Evolutionary conservation across 441 rosid genomes (phyloP).

Genomic region (Arabidopsis lyrata): DNA sequence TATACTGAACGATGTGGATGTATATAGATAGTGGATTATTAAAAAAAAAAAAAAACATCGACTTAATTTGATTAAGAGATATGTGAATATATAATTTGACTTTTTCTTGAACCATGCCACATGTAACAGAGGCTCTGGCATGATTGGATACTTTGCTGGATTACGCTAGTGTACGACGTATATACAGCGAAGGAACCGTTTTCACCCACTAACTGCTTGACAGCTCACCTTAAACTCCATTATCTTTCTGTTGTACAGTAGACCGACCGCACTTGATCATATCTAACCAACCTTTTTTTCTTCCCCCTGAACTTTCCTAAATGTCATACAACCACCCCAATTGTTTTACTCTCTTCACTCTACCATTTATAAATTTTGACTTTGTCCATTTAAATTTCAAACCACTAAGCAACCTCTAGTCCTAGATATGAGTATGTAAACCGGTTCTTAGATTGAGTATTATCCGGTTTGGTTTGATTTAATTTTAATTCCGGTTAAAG

Average conservation of each 20-base stretch:
- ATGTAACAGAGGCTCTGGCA: conserved; percentile 42
- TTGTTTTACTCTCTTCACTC: background rate
- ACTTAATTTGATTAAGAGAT: conserved; percentile 10
- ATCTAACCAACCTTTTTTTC: background rate
- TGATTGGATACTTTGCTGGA: conserved; percentile 47
- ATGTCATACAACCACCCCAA: conserved; percentile 12
- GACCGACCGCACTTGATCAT: conserved; percentile 18
- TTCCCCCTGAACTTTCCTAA: conserved; percentile 6
- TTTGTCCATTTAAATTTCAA: background rate
- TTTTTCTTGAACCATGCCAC: conserved; percentile 40
- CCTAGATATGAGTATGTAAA: background rate
- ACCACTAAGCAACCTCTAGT: background rate
- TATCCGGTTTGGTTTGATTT: background rate
- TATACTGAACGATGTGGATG: too few species aligned
- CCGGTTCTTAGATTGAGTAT: background rate
- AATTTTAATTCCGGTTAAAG: too few species aligned
- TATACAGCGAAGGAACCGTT: conserved; percentile 42
- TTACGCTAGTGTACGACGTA: conserved; percentile 37
- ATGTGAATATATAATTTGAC: conserved; percentile 41
- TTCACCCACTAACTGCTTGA: conserved; percentile 43
- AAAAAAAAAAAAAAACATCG: background rate
- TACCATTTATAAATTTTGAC: background rate
- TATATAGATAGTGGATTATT: conserved; percentile 20
- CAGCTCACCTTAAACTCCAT: conserved; percentile 39
- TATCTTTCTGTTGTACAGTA: conserved; percentile 1